These are phyloP conservation scores for Globisporangium cylindrosporum DNA, from an alignment of 352 stramenopile species.

Conservation along the genomic window DNA sequence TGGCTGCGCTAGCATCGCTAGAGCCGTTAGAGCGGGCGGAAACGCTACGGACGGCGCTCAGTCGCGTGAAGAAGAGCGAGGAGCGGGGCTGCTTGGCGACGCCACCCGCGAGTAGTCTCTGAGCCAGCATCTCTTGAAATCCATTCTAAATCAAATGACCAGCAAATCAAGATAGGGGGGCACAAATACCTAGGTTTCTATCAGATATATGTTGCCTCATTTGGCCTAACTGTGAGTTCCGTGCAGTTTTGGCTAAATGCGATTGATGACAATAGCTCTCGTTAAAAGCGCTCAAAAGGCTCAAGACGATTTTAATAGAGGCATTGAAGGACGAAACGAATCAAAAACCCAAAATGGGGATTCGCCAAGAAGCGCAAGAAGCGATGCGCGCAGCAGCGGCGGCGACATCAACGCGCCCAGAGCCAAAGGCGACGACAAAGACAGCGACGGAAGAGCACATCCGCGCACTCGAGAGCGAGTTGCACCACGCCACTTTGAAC, in stretches of 20 bases:
- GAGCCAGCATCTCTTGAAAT: neutral
- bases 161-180: neutral
- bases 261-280: too few species aligned
- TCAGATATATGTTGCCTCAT: too few species aligned
- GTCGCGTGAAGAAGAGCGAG: neutral
- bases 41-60: neutral
- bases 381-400: too few species aligned
- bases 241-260: too few species aligned
- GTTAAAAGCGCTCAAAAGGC: too few species aligned
- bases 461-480: slow-evolving; percentile 14
- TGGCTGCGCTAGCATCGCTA: neutral
- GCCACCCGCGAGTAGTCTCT: neutral
- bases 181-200: neutral
- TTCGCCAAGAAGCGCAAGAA: too few species aligned
- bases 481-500: too few species aligned
- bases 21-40: neutral
- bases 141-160: neutral
- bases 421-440: neutral
- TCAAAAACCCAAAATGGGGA: too few species aligned
- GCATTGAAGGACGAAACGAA: too few species aligned
- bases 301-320: too few species aligned
- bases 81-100: neutral
- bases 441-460: neutral
- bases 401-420: neutral
- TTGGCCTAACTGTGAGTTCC: too few species aligned